Percentiles rank a stretch among this genome's conserved stretches.
Evolutionary conservation across 1,284 basidiomycete genomes (phyloP).

Genomic region (Ganoderma multipileum): DNA sequence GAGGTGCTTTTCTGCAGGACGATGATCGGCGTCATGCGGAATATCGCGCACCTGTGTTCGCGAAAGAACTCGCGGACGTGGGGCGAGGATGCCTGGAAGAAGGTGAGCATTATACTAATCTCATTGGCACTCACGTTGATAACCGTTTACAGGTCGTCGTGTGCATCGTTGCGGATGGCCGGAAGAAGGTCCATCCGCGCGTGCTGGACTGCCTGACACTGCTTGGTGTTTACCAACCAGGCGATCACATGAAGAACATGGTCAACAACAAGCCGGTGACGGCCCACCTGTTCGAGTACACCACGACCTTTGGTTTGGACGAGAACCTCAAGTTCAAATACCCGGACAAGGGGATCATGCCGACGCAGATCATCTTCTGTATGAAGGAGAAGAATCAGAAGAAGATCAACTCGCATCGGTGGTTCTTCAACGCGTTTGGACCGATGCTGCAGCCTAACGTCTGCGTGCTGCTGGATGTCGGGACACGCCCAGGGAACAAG

Average conservation of each 20-base stretch:
- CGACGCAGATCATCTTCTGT: constrained; percentile 91
- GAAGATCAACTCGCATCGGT: constrained; percentile 95
- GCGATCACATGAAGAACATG: constrained; percentile 88
- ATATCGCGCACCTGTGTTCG: constrained; percentile 89
- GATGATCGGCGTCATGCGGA: constrained; percentile 94
- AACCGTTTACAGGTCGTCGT: constrained; percentile 78
- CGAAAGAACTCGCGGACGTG: constrained; percentile 95
- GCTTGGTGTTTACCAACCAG: constrained; percentile 80
- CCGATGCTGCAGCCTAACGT: constrained; percentile 85
- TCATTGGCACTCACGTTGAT: not conserved
- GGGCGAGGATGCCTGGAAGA: constrained; percentile 98
- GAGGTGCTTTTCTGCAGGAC: constrained; percentile 95
- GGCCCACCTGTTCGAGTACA: constrained; percentile 96
- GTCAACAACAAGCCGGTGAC: constrained; percentile 90
- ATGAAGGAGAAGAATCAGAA: constrained; percentile 96
- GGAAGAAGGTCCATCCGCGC: constrained; percentile 91
- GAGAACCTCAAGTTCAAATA: constrained; percentile 92
- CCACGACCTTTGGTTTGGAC: constrained; percentile 90
- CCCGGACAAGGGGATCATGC: constrained; percentile 94
- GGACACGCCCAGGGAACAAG: constrained; percentile 86
- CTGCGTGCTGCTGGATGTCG: constrained; percentile 91
- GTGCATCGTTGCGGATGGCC: constrained; percentile 95
- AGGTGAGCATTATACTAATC: constrained; percentile 53
- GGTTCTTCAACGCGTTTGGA: constrained; percentile 95
- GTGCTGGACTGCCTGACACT: constrained; percentile 92